Evolutionary conservation across 345 rosid genomes (phyloP).

Genomic region (Stellera chamaejasme): DNA sequence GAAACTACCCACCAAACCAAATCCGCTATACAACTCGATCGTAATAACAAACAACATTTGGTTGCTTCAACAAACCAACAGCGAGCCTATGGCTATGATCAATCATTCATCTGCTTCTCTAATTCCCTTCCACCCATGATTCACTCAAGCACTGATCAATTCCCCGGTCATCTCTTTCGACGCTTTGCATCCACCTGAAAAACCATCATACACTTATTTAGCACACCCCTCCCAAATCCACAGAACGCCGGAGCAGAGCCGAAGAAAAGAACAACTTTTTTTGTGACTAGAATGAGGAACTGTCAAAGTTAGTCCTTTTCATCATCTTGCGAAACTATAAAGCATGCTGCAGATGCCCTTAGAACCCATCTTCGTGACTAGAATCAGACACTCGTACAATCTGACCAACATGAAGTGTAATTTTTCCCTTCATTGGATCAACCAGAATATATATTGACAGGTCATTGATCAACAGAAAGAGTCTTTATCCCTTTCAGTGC

Average conservation of each 20-base stretch:
- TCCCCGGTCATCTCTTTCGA: slow-evolving; percentile 38
- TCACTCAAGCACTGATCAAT: slow-evolving; percentile 4
- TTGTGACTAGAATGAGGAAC: too few species aligned
- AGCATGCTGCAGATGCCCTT: neutral
- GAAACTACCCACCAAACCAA: too few species aligned
- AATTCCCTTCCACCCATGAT: slow-evolving; percentile 18
- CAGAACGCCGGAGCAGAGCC: too few species aligned
- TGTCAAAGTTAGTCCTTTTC: neutral
- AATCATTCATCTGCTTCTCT: slow-evolving; percentile 29
- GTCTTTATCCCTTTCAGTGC: too few species aligned
- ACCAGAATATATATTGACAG: too few species aligned
- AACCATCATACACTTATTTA: neutral
- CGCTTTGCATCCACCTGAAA: slow-evolving; percentile 61
- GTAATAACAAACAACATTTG: slow-evolving; percentile 13
- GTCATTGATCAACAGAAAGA: too few species aligned
- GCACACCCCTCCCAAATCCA: too few species aligned
- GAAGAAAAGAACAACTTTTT: too few species aligned
- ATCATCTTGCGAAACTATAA: neutral
- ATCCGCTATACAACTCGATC: slow-evolving; percentile 10
- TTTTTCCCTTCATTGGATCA: too few species aligned
- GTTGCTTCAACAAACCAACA: slow-evolving; percentile 22
- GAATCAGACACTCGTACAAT: too few species aligned
- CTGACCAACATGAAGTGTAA: too few species aligned
- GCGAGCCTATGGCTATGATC: slow-evolving; percentile 29
- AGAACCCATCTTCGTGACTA: too few species aligned